These are phyloP conservation scores for Voacanga thouarsii DNA, from an alignment of 257 asterid species.

Conservation along the genomic window DNA sequence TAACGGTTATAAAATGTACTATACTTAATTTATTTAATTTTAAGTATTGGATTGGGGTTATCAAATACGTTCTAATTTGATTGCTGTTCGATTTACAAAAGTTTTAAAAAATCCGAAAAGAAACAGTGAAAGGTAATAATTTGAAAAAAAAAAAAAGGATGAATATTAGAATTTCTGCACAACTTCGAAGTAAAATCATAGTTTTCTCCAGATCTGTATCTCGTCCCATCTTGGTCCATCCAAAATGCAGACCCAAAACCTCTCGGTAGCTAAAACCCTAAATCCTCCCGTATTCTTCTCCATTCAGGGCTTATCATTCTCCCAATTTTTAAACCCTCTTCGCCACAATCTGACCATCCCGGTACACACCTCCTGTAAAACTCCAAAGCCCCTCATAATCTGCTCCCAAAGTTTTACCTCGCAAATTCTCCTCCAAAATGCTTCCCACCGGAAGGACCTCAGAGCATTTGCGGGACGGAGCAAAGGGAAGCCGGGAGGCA, in stretches of 20 bases:
- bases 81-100: too few relatives aligned
- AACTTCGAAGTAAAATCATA: too few relatives aligned
- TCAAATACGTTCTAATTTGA: too few relatives aligned
- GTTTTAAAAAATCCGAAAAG: too few relatives aligned
- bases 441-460: constrained; percentile 40
- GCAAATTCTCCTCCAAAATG: constrained; percentile 26
- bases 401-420: constrained; percentile 19
- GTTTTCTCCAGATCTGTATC: background rate
- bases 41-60: too few relatives aligned
- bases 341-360: constrained; percentile 21
- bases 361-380: constrained; percentile 12
- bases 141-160: too few relatives aligned
- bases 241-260: constrained; percentile 55
- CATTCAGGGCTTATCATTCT: constrained; percentile 15
- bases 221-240: background rate
- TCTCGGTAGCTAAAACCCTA: constrained; percentile 48
- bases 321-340: constrained; percentile 43
- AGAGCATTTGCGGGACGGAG: constrained; percentile 78
- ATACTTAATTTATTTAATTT: too few relatives aligned
- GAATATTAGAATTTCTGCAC: too few relatives aligned
- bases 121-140: too few relatives aligned
- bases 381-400: constrained; percentile 28
- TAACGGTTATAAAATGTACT: too few relatives aligned
- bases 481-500: constrained; percentile 59
- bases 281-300: constrained; percentile 34